phyloP scores from a whole-genome alignment of 2,329 filamentous ascomycete species.

The Trichoderma pleuroti region DNA sequence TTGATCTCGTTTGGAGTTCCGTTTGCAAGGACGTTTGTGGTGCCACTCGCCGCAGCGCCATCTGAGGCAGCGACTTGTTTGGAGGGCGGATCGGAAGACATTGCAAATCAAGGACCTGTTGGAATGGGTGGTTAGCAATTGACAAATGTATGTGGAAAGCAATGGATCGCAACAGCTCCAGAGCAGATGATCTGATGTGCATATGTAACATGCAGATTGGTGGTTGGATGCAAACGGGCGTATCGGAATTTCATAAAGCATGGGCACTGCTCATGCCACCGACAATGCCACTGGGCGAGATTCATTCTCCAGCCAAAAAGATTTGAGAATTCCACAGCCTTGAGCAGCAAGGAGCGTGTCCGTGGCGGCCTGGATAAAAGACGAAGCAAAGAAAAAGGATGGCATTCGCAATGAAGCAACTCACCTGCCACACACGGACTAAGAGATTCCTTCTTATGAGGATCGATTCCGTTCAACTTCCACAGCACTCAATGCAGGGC shows the following conservation, averaged over 20 bases:
- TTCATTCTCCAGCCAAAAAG: neutral
- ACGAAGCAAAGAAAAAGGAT: neutral
- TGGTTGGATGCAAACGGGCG: neutral
- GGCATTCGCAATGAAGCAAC: neutral
- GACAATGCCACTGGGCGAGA: neutral
- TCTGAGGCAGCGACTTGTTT: neutral
- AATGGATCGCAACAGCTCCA: neutral
- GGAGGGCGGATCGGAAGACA: neutral
- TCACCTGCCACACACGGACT: neutral
- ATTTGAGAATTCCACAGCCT: neutral
- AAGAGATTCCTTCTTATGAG: neutral
- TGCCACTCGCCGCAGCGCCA: neutral
- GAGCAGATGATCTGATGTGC: neutral
- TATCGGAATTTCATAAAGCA: neutral
- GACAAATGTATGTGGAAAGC: too few relatives aligned
- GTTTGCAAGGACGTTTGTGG: neutral
- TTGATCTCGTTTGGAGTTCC: neutral
- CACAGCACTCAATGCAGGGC: neutral
- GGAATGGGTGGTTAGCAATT: neutral
- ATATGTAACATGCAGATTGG: neutral
- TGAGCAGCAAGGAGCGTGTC: neutral
- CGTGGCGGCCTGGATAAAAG: neutral
- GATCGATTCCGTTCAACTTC: neutral
- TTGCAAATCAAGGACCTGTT: neutral
- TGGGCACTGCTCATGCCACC: neutral